phyloP scores from a whole-genome alignment of 257 asterid genomes.

The Solanum bukasovii region DNA sequence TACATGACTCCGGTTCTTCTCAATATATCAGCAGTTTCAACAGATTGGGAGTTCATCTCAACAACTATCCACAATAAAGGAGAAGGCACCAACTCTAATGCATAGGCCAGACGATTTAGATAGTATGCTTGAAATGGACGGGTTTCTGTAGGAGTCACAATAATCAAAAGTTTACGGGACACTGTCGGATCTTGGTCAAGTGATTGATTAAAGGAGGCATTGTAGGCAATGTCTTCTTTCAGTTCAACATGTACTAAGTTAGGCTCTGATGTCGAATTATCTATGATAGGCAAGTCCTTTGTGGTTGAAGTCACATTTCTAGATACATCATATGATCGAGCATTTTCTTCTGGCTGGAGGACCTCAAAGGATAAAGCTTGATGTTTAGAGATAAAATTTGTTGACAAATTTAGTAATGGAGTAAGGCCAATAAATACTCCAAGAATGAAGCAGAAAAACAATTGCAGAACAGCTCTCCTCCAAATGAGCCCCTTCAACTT shows the following conservation, averaged over 20 bases:
- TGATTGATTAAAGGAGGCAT: slow-evolving; percentile 8
- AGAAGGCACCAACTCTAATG: slow-evolving; percentile 36
- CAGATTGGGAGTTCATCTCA: slow-evolving; percentile 64
- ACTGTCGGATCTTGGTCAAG: slow-evolving; percentile 7
- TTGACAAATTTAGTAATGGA: slow-evolving; percentile 31
- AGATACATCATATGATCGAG: slow-evolving; percentile 1
- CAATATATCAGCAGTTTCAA: slow-evolving; percentile 47
- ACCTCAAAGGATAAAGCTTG: slow-evolving; percentile 33
- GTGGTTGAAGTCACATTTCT: slow-evolving; percentile 13
- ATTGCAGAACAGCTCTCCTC: slow-evolving; percentile 52
- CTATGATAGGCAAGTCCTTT: slow-evolving; percentile 6
- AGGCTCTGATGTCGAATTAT: slow-evolving; percentile 10
- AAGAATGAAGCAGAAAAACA: slow-evolving; percentile 40
- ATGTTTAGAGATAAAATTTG: slow-evolving; percentile 20
- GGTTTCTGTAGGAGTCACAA: slow-evolving; percentile 48
- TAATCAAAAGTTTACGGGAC: slow-evolving; percentile 48
- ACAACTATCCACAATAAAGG: slow-evolving; percentile 75
- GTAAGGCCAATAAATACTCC: slow-evolving; percentile 54
- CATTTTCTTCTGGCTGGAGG: slow-evolving; percentile 15
- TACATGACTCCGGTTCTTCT: slow-evolving; percentile 61
- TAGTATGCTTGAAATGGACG: slow-evolving; percentile 44
- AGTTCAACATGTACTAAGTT: slow-evolving; percentile 8
- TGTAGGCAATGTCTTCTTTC: not conserved
- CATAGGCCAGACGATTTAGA: slow-evolving; percentile 48
- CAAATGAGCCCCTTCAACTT: slow-evolving; percentile 50